Conservation (phyloP, 73 alveolate species). For the Uronychia setigera region DNA sequence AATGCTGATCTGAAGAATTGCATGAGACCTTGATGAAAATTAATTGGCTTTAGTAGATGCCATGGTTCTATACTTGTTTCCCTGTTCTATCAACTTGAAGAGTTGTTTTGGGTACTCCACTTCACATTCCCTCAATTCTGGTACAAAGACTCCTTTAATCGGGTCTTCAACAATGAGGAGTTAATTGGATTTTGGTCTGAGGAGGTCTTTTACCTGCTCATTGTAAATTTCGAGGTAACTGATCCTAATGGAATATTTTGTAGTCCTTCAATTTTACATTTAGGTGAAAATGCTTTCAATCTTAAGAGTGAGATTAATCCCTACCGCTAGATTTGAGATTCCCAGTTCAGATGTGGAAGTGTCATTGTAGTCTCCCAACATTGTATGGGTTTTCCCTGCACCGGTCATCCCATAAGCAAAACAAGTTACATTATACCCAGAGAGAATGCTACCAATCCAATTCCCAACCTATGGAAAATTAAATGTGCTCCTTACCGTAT, state of each 20-base stretch:
- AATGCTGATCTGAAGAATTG: slow-evolving; percentile 71
- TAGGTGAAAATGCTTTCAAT: slow-evolving; percentile 29
- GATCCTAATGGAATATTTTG: slow-evolving; percentile 57
- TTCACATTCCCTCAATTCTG: slow-evolving; percentile 75
- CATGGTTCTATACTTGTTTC: slow-evolving; percentile 84
- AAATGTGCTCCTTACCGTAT: slow-evolving; percentile 44
- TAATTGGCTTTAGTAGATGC: slow-evolving; percentile 88
- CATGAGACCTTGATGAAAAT: slow-evolving; percentile 90
- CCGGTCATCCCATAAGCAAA: slow-evolving; percentile 96
- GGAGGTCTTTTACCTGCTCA: slow-evolving; percentile 87
- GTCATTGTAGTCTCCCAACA: slow-evolving; percentile 69
- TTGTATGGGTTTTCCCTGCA: slow-evolving; percentile 91
- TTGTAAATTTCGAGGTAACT: slow-evolving; percentile 89
- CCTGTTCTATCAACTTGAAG: slow-evolving; percentile 70
- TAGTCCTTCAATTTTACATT: neutral
- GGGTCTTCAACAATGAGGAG: slow-evolving; percentile 84
- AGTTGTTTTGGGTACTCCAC: slow-evolving; percentile 74
- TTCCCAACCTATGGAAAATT: neutral
- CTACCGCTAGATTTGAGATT: neutral
- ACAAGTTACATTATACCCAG: slow-evolving; percentile 88
- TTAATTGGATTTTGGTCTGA: slow-evolving; percentile 60
- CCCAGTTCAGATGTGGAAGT: neutral
- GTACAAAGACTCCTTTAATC: slow-evolving; percentile 74
- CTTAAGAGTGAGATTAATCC: neutral
- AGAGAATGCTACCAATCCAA: slow-evolving; percentile 25